phyloP scores from a whole-genome alignment of 345 rosid genomes.

The Nephelium lappaceum region DNA sequence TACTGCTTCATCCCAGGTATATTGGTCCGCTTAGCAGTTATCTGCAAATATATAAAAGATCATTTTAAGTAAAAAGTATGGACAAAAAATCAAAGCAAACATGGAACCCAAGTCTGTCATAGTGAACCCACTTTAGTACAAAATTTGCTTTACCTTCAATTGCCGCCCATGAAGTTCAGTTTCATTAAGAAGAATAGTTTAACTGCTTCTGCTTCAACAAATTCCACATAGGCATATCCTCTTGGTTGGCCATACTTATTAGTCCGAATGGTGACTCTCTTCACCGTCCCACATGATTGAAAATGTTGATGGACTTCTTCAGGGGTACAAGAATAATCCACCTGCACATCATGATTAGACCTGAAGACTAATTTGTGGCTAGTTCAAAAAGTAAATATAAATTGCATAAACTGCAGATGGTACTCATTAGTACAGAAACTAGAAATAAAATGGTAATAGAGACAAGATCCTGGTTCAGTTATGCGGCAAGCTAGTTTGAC shows the following conservation, averaged over 20 bases:
- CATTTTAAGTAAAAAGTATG: background rate
- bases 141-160: slow-evolving; percentile 50
- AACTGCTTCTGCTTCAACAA: slow-evolving; percentile 65
- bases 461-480: background rate
- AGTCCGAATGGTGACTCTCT: slow-evolving; percentile 70
- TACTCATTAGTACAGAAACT: background rate
- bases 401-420: background rate
- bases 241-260: slow-evolving; percentile 79
- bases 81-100: background rate
- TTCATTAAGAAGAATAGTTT: slow-evolving; percentile 64
- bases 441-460: background rate
- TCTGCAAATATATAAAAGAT: slow-evolving; percentile 30
- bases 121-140: background rate
- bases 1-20: slow-evolving; percentile 80
- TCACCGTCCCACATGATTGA: slow-evolving; percentile 75
- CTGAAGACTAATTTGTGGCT: background rate
- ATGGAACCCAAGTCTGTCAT: background rate
- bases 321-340: slow-evolving; percentile 73
- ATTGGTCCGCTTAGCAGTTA: slow-evolving; percentile 67
- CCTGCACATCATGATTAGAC: slow-evolving; percentile 40
- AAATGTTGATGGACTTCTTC: slow-evolving; percentile 87
- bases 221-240: slow-evolving; percentile 83
- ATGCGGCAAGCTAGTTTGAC: background rate
- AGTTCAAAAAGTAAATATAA: background rate
- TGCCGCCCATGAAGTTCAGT: slow-evolving; percentile 76